Base-by-base conservation (phyloP, 2,329 filamentous ascomycete genomes). In the Coniochaeta ligniaria region DNA sequence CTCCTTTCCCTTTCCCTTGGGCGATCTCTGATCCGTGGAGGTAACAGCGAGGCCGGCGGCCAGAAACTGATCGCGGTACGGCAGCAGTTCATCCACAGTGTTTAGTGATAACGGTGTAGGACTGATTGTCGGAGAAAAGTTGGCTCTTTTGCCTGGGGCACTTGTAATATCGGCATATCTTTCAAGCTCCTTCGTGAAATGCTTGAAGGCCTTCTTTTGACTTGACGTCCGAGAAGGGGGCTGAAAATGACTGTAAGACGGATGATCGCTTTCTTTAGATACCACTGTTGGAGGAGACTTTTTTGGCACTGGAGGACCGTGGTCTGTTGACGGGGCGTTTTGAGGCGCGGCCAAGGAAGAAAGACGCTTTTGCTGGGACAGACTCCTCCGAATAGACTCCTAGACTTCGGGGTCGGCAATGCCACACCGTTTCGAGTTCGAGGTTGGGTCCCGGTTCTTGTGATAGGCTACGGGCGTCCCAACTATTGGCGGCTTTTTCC, bases 41-140 rank as follows among this genome's bases (percentile, higher is more conserved):
- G 83, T 85, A 1, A 86, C 78, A 1, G 83, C 82, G 57, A 86
- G 73, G 1, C 83, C 82, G 59, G 80, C 82, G 60, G 76, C 76
- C 60, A 72, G 73, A 63, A 86, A 84, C 62, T 86, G 77, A 4
- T 77, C 72, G 55, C 76, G 78, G 65, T 80, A 86, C 2, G 83
- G 83, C 28, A 83, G 67, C 2, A 86, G 71, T 33, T 79, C 80
- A 28, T 78, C 75, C 20, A 86, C 74, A 1, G 83, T 85, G 61
- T 78, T 76, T 54, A 78, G 71, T 47, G 77, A 83, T 20, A 33
- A 35, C 54, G 57, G n/a, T 22, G 36, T 55, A 61, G 60, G 60
- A 57, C 62, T 60, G n/a, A 57, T 38, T 35, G 35, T 57, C 7
- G 54, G 54, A 28, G 54, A 35, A 38, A 57, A 57, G 54, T 57